phyloP scores from a whole-genome alignment of 2,329 filamentous ascomycete species.

The Bimuria novae-zelandiae region DNA sequence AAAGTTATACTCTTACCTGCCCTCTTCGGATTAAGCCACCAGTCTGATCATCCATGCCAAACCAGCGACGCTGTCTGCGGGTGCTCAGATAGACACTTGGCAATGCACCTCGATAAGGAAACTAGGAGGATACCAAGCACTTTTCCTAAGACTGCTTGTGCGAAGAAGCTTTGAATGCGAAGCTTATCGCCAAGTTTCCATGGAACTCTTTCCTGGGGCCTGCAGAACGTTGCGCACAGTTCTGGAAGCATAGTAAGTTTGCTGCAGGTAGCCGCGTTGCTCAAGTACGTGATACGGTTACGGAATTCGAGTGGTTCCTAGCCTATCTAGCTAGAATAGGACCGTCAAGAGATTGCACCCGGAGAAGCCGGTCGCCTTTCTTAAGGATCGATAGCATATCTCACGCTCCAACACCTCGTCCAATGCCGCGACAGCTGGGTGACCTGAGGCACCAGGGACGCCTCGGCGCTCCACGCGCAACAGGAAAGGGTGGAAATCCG shows the following conservation, averaged over 20 bases:
- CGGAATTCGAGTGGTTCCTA: background rate
- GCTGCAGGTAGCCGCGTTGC: background rate
- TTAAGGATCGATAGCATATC: background rate
- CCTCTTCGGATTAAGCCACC: background rate
- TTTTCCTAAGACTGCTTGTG: background rate
- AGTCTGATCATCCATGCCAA: background rate
- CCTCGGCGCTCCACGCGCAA: no score
- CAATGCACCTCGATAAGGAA: background rate
- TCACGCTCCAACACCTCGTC: no score
- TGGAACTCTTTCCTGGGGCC: background rate
- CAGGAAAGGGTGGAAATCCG: no score
- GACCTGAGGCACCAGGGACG: background rate
- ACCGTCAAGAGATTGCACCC: background rate
- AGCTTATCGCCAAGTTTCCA: background rate
- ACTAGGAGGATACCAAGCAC: constrained; percentile 8
- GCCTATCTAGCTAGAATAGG: background rate
- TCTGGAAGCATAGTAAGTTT: background rate
- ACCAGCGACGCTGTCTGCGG: background rate
- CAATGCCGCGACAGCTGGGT: background rate
- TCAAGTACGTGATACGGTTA: background rate
- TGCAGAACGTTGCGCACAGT: background rate
- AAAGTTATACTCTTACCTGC: background rate
- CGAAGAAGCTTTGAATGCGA: constrained; percentile 2
- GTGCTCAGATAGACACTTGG: background rate
- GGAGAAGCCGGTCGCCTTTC: background rate